A percentile compares a stretch with the other conserved stretches of the same genome.
Evolutionary conservation across 2,329 filamentous ascomycete species (phyloP).

Genomic region (Neofusicoccum kwambonambiense): DNA sequence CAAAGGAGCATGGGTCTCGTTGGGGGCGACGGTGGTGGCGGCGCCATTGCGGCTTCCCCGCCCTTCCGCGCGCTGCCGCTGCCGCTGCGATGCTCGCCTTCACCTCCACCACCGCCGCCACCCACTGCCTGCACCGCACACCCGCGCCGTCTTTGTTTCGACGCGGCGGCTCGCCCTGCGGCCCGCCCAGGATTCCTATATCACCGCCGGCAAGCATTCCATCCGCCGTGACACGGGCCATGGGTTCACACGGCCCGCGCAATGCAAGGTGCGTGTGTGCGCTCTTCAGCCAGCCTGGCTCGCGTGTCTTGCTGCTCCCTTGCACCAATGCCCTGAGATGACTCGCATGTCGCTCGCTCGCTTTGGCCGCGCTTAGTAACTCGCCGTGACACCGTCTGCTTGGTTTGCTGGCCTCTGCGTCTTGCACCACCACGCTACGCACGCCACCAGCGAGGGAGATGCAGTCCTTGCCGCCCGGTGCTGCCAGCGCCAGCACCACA

Average conservation of each 20-base stretch:
- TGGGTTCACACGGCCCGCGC: background rate
- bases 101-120: background rate
- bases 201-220: background rate
- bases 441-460: constrained; percentile 14
- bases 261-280: constrained; percentile 9
- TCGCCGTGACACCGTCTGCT: background rate
- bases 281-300: constrained; percentile 16
- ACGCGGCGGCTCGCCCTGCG: background rate
- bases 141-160: no score
- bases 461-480: constrained; percentile 11
- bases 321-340: background rate
- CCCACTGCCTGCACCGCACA: background rate
- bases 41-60: background rate
- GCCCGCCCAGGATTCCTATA: background rate
- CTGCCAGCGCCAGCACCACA: background rate
- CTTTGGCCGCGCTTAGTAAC: constrained; percentile 1
- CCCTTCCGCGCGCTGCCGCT: background rate
- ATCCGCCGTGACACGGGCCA: background rate
- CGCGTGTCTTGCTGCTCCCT: constrained; percentile 14
- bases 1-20: background rate
- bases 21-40: background rate
- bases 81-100: background rate
- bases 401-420: background rate
- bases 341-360: background rate
- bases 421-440: constrained; percentile 2